Conservation (phyloP, 1,139 yeast species). For the Nematodospora anomalae region DNA sequence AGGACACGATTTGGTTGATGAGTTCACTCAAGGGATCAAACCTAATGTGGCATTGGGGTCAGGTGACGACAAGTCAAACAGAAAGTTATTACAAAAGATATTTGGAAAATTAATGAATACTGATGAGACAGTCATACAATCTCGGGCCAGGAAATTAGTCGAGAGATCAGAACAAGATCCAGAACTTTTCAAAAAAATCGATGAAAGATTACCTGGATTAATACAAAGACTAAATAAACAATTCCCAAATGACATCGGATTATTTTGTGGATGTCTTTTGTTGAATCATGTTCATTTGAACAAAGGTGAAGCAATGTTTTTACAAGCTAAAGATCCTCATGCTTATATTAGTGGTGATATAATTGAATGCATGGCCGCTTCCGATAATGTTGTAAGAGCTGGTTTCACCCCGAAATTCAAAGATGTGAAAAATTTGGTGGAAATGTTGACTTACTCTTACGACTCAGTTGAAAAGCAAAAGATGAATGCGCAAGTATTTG, state of each 20-base stretch:
- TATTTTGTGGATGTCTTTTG: conserved; percentile 92
- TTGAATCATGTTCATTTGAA: conserved; percentile 80
- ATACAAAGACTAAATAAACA: conserved; percentile 77
- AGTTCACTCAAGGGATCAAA: conserved; percentile 52
- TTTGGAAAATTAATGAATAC: conserved; percentile 85
- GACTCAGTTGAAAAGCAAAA: conserved; percentile 92
- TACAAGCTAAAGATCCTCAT: conserved; percentile 96
- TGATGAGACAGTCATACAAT: conserved; percentile 51
- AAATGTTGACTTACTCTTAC: conserved; percentile 85
- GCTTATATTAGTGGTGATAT: conserved; percentile 97
- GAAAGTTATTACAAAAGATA: conserved; percentile 66
- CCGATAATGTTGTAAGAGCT: conserved; percentile 96
- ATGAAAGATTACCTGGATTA: conserved; percentile 62
- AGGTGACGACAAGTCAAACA: conserved; percentile 51
- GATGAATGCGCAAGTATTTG: conserved; percentile 68
- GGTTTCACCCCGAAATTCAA: conserved; percentile 98
- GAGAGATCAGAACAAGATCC: conserved; percentile 58
- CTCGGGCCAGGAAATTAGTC: conserved; percentile 61
- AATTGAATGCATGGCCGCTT: conserved; percentile 99
- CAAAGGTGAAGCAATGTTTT: conserved; percentile 96
- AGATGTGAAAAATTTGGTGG: conserved; percentile 86
- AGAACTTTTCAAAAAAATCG: conserved; percentile 41
- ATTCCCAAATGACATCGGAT: conserved; percentile 91
- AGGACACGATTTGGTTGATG: conserved; percentile 56
- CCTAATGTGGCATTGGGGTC: conserved; percentile 46